Base-by-base conservation (phyloP, 352 stramenopile species). In the Phytophthora idaei region DNA sequence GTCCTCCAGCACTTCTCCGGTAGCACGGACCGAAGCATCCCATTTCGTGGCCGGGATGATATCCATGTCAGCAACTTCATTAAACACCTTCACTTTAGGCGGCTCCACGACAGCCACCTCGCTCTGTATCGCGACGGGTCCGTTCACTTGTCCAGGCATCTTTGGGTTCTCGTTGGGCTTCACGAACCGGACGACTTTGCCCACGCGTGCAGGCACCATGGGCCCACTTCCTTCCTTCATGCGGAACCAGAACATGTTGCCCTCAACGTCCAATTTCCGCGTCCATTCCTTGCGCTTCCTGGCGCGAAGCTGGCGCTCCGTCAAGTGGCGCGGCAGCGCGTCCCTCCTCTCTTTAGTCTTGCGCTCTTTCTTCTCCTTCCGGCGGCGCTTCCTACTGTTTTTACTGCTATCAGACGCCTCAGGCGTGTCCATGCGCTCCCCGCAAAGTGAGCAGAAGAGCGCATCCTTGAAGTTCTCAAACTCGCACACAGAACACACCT, bases 401-500 rank as follows among this genome's bases (percentile, higher is more conserved):
- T 34, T 57, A n/a, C 44, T 49, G 31, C 45, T 51, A 8, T 57
- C 57, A 17, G 44, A 2, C 8, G 21, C 28, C 27, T 56, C 57
- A 21, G 7, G 46, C 21, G 37, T 51, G 32, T 62, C 60, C 56
- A 88, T 69, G 34, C 62, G 42, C 45, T 81, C 71, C 11, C 80
- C 78, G 42, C 80, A 89, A 36, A 87, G 48, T 9, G 62, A 74
- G 54, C 80, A 89, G 66, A 80, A 81, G 34, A 65, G 65, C 25
- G 71, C 64, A 28, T 73, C 60, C 58, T 87, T 84, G 64, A 87
- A 89, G 72, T 89, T 89, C 60, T 83, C 78, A 54, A 89, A 89
- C 52, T 69, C 73, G 36, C 80, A 89, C 42, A 86, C 66, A 25
- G 36, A 28, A 56, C 80, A 89, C 25, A 58, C 55, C 10, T 79